phyloP scores from a whole-genome alignment of 768 basidiomycete genomes.

The Rhodotorula babjevae region DNA sequence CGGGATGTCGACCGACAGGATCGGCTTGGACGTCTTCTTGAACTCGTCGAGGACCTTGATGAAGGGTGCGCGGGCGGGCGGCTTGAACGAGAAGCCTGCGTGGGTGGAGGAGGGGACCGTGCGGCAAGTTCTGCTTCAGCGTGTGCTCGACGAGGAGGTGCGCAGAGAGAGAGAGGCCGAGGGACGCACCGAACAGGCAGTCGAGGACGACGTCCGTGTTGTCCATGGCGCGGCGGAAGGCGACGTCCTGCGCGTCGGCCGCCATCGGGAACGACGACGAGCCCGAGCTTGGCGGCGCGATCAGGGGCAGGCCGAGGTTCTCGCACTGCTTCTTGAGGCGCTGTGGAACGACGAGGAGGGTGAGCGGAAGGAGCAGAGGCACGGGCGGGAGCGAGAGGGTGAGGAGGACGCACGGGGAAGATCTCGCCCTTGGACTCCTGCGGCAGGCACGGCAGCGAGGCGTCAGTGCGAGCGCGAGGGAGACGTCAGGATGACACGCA shows the following conservation, averaged over 20 bases:
- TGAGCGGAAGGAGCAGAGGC: background rate
- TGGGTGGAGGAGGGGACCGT: background rate
- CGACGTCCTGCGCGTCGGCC: slow-evolving; percentile 47
- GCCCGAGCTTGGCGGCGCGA: slow-evolving; percentile 48
- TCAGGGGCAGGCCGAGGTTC: slow-evolving; percentile 74
- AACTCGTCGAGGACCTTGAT: slow-evolving; percentile 59
- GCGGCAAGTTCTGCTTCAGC: too few relatives aligned
- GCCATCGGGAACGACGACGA: slow-evolving; percentile 54
- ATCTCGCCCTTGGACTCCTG: slow-evolving; percentile 90
- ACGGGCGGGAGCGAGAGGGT: background rate
- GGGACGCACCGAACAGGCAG: slow-evolving; percentile 69
- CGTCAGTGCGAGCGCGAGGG: too few relatives aligned
- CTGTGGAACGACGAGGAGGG: slow-evolving; percentile 46
- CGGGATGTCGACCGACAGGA: slow-evolving; percentile 92
- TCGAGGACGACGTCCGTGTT: slow-evolving; percentile 74
- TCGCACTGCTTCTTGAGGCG: slow-evolving; percentile 77
- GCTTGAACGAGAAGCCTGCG: slow-evolving; percentile 81
- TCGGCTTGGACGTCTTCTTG: slow-evolving; percentile 57
- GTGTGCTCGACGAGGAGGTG: too few relatives aligned
- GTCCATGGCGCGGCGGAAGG: slow-evolving; percentile 36
- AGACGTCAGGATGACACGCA: slow-evolving; percentile 42
- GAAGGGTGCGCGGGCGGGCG: slow-evolving; percentile 84
- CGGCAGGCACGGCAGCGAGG: background rate
- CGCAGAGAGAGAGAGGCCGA: background rate
- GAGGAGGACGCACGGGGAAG: slow-evolving; percentile 61